A percentile compares a stretch with the other conserved stretches of the same genome.
Evolutionary conservation across 169 alveolate species (phyloP).

Genomic region (Plasmodium inui): DNA sequence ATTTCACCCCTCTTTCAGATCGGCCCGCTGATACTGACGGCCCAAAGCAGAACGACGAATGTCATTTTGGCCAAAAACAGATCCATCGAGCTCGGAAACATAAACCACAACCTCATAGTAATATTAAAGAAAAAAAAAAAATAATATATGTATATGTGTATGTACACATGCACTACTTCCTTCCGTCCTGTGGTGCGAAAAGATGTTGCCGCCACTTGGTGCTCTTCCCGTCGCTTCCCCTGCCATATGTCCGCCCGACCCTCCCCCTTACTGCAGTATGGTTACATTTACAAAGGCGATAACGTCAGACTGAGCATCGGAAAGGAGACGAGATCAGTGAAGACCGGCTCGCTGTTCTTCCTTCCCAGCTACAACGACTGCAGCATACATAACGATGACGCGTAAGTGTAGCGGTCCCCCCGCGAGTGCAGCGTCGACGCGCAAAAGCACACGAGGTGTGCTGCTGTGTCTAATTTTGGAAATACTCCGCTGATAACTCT

Average conservation of each 20-base stretch:
- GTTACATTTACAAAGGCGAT: constrained; percentile 72
- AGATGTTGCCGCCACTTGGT: background rate
- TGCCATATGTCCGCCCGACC: background rate
- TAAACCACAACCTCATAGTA: constrained; percentile 60
- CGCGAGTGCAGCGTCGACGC: background rate
- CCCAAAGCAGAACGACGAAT: constrained; percentile 71
- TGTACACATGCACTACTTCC: background rate
- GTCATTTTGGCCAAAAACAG: constrained; percentile 64
- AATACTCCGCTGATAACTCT: background rate
- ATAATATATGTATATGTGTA: background rate
- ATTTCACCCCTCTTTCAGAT: constrained; percentile 8
- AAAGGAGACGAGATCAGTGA: constrained; percentile 49
- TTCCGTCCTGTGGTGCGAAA: background rate
- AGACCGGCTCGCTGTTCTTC: constrained; percentile 62
- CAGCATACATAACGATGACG: constrained; percentile 66
- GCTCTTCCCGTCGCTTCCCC: background rate
- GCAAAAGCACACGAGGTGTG: too few relatives aligned
- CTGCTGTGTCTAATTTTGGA: background rate
- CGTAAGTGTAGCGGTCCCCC: background rate
- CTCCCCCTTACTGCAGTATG: constrained; percentile 15
- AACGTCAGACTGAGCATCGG: constrained; percentile 68
- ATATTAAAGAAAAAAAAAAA: background rate
- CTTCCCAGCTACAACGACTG: constrained; percentile 62
- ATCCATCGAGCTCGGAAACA: constrained; percentile 60
- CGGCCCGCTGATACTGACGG: constrained; percentile 68